Evolutionary conservation across 192 early-diverging fungal genomes (phyloP), one percentile per base, ranked within the genome.

Genomic region (Entrophospora sp.): DNA sequence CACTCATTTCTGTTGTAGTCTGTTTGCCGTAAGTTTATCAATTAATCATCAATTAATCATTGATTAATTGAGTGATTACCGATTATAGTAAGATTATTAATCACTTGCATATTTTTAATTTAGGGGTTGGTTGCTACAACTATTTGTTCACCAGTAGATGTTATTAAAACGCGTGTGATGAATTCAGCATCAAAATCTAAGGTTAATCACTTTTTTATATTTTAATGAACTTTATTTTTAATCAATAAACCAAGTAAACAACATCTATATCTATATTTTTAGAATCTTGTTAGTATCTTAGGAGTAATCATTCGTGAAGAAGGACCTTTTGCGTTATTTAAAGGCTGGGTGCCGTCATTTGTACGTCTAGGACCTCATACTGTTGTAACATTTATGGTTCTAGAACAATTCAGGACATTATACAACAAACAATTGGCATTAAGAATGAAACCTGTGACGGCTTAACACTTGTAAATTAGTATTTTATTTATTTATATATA

Each of bases 111-210:
- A 34, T 12, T 32, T 8, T 30, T 7, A 0, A 20, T 61, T 14
- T 64, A 81, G 82, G 87, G 88, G 42, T 80, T 90, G 14, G 83
- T 89, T 7, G 86, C 87, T 2, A 87, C 87, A 3, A 89, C 88
- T 2, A 77, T 89, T 2, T 88, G 85, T 22, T 87, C 90, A 12
- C 88, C 88, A 12, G 79, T 87, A 24, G 89, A 91, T 76, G 84
- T 94, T 10, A 84, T 94, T 61, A 94, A 94, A 69, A 90, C 91
- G 1, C 83, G 91, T 27, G 81, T 90, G 53, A 94, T 94, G 91
- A 90, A 87, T 64, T 82, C 81, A 56, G 79, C 70, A 25, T 73
- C 71, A 8, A 73, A 73, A 51, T 71, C 69, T 24, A 77, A 16
- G 71, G 78, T 65, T 68, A 51, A 56, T 72, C 3, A 31, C 27